These are phyloP conservation scores for Beta macrorhiza DNA, from an alignment of 179 eudicot species.

Conservation along the genomic window DNA sequence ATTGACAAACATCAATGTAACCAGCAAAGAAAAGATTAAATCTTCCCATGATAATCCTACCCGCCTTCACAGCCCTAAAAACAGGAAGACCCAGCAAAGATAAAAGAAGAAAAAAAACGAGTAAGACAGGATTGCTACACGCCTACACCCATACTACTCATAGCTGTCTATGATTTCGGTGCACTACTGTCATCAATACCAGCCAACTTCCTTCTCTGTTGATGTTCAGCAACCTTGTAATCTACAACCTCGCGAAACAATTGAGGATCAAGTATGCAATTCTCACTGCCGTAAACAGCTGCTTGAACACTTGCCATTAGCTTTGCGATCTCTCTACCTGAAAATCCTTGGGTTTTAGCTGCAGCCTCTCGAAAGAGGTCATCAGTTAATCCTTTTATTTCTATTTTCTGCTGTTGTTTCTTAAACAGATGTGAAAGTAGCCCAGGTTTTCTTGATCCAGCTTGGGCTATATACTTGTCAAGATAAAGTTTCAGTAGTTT, in stretches of 20 bases:
- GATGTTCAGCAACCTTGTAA: slow-evolving; percentile 97
- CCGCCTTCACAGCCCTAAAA: slow-evolving; percentile 9
- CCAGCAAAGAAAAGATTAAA: neutral
- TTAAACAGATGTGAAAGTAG: slow-evolving; percentile 52
- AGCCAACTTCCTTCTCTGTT: slow-evolving; percentile 78
- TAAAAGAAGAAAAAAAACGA: neutral
- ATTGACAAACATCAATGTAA: slow-evolving; percentile 22
- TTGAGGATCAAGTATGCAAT: slow-evolving; percentile 70
- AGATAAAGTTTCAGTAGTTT: slow-evolving; percentile 79
- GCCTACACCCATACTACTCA: neutral
- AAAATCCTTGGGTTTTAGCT: slow-evolving; percentile 78
- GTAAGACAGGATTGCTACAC: neutral
- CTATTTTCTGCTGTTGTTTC: slow-evolving; percentile 75
- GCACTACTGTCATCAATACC: slow-evolving; percentile 33
- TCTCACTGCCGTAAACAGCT: slow-evolving; percentile 88
- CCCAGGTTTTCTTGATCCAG: slow-evolving; percentile 73
- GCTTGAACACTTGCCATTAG: slow-evolving; percentile 97
- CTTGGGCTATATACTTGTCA: slow-evolving; percentile 82
- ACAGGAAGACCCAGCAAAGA: neutral
- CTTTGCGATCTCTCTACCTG: slow-evolving; percentile 96
- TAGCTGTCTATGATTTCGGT: slow-evolving; percentile 19
- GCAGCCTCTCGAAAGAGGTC: slow-evolving; percentile 83
- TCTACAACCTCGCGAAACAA: slow-evolving; percentile 88
- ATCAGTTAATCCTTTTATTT: slow-evolving; percentile 70
- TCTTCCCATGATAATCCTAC: neutral